phyloP scores from a whole-genome alignment of 2,329 filamentous ascomycete species.

The Byssoonygena ceratinophila region DNA sequence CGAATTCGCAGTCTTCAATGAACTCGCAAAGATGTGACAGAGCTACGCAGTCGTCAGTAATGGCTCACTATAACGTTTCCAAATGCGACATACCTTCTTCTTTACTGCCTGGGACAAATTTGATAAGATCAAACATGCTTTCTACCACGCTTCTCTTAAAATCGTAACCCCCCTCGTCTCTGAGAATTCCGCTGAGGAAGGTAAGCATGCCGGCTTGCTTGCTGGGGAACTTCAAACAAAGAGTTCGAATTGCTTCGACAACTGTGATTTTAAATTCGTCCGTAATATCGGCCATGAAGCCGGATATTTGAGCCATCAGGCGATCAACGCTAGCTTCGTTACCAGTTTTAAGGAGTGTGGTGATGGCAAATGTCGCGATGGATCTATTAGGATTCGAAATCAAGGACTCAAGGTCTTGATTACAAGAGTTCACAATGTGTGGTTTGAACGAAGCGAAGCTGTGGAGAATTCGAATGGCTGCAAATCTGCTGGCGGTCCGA shows the following conservation, averaged over 20 bases:
- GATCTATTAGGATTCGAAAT: conserved; percentile 96
- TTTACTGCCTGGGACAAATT: conserved; percentile 84
- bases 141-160: conserved; percentile 97
- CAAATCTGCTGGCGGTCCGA: conserved; percentile 91
- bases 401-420: conserved; percentile 91
- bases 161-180: conserved; percentile 94
- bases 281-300: conserved; percentile 97
- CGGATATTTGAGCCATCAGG: conserved; percentile 95
- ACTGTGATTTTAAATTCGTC: conserved; percentile 99
- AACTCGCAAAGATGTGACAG: conserved; percentile 96
- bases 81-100: conserved; percentile 44
- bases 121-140: conserved; percentile 98
- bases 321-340: conserved; percentile 96
- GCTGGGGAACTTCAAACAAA: conserved; percentile 94
- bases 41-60: conserved; percentile 38
- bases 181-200: conserved; percentile 91
- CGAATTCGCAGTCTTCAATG: conserved; percentile 98
- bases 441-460: conserved; percentile 96
- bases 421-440: conserved; percentile 80
- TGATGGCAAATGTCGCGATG: conserved; percentile 96
- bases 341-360: conserved; percentile 92
- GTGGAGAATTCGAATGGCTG: conserved; percentile 90
- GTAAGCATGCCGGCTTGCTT: conserved; percentile 97
- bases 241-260: conserved; percentile 89
- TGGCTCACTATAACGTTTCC: neutral